Evolutionary conservation across 2,329 filamentous ascomycete genomes (phyloP).

Genomic region (Chaetomium strumarium): DNA sequence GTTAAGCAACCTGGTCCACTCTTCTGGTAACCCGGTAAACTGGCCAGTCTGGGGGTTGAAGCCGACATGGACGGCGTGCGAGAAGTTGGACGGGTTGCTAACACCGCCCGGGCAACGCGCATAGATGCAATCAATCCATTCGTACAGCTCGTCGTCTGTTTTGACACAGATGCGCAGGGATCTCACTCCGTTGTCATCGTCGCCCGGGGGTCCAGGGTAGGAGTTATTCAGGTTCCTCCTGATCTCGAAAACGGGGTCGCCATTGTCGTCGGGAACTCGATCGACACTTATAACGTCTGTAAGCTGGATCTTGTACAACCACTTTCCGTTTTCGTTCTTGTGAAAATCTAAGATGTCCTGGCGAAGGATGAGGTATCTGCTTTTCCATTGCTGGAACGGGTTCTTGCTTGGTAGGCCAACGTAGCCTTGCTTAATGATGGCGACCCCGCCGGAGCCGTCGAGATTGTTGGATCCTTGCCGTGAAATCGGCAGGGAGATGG

Average conservation of each 20-base stretch:
- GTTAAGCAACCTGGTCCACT: slow-evolving; percentile 96
- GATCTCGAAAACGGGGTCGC: slow-evolving; percentile 90
- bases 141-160: slow-evolving; percentile 92
- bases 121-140: slow-evolving; percentile 98
- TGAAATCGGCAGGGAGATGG: slow-evolving; percentile 65
- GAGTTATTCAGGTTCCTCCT: slow-evolving; percentile 65
- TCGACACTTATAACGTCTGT: slow-evolving; percentile 87
- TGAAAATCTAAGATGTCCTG: slow-evolving; percentile 93
- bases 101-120: slow-evolving; percentile 93
- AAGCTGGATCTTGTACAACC: slow-evolving; percentile 77
- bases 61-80: slow-evolving; percentile 92
- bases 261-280: slow-evolving; percentile 68
- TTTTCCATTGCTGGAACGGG: slow-evolving; percentile 80
- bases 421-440: slow-evolving; percentile 68
- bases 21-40: slow-evolving; percentile 87
- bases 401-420: slow-evolving; percentile 54
- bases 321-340: slow-evolving; percentile 83
- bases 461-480: slow-evolving; percentile 51
- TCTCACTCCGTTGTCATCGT: slow-evolving; percentile 73
- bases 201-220: slow-evolving; percentile 61
- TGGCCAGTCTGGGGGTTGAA: slow-evolving; percentile 94
- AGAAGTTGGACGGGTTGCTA: slow-evolving; percentile 97
- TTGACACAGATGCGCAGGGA: slow-evolving; percentile 91
- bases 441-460: slow-evolving; percentile 61
- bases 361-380: slow-evolving; percentile 84